Percentiles rank a stretch among this genome's conserved stretches.
These are phyloP conservation scores for Logfia minima DNA, from an alignment of 129 eudicot genomes.

Conservation along the genomic window DNA sequence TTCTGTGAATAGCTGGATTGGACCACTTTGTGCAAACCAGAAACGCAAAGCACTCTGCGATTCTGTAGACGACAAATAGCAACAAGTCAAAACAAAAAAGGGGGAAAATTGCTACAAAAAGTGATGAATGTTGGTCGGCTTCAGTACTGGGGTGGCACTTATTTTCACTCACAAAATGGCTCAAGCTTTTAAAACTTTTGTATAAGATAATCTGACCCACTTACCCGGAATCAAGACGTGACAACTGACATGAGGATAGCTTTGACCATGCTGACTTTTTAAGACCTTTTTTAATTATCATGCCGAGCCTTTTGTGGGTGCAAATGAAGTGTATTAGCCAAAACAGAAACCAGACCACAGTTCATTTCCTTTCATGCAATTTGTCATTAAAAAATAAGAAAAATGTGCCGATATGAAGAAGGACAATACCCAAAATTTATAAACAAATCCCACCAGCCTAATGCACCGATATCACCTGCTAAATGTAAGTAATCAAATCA, in stretches of 20 bases:
- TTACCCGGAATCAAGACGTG: background rate
- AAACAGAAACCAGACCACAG: background rate
- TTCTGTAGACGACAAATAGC: conserved; percentile 44
- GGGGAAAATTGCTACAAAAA: background rate
- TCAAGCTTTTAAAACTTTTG: background rate
- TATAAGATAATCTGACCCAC: background rate
- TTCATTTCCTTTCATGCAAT: background rate
- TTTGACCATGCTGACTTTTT: background rate
- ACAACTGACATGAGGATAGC: background rate
- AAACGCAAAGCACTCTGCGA: conserved; percentile 92
- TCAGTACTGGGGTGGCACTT: background rate
- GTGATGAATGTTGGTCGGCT: conserved; percentile 2
- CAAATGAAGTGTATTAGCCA: conserved; percentile 1
- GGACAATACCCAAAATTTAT: conserved; percentile 73
- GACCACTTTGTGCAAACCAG: conserved; percentile 92
- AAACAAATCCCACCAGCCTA: conserved; percentile 97
- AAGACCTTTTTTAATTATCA: no score
- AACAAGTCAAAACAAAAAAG: conserved; percentile 14
- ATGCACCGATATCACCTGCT: conserved; percentile 81
- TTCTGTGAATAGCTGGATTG: conserved; percentile 77
- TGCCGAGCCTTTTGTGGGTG: background rate
- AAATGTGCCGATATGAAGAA: background rate
- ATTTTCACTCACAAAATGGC: background rate
- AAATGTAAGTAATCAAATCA: conserved; percentile 25
- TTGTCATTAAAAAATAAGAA: background rate